A percentile compares a stretch with the other conserved stretches of the same genome.
Conservation (phyloP, 305 asterid species). For the Fraxinus velutina region DNA sequence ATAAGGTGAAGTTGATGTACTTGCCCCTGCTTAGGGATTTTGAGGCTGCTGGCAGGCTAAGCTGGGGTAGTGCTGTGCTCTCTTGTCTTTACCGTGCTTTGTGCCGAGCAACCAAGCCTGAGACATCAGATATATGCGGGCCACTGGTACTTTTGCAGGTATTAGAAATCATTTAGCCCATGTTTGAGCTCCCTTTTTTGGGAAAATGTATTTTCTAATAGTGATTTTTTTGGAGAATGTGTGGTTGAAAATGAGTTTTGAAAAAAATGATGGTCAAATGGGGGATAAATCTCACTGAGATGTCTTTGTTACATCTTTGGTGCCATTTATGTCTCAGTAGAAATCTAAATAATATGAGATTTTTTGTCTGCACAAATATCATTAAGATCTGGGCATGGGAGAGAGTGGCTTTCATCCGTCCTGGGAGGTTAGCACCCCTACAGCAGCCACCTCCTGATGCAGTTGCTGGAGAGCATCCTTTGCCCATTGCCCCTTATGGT, state of each 20-base stretch:
- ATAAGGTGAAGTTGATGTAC: constrained; percentile 64
- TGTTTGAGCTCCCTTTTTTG: not conserved
- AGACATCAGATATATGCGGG: constrained; percentile 71
- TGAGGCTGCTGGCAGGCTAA: constrained; percentile 54
- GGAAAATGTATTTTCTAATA: not conserved
- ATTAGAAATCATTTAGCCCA: constrained; percentile 12
- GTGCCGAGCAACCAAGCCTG: constrained; percentile 62
- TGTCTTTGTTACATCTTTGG: constrained; percentile 12
- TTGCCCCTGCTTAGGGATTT: constrained; percentile 67
- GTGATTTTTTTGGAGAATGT: not conserved
- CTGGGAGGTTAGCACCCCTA: constrained; percentile 54
- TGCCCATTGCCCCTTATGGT: constrained; percentile 47
- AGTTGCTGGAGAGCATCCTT: constrained; percentile 35
- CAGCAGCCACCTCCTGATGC: constrained; percentile 39
- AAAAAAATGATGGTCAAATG: not conserved
- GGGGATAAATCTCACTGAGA: not conserved
- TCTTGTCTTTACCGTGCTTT: constrained; percentile 65
- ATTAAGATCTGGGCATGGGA: constrained; percentile 68
- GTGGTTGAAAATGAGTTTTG: not conserved
- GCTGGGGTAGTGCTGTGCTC: constrained; percentile 71
- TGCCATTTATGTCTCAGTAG: constrained; percentile 16
- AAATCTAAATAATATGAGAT: constrained; percentile 7
- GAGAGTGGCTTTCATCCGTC: constrained; percentile 56
- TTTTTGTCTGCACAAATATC: constrained; percentile 17
- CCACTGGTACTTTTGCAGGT: constrained; percentile 70